Conservation (phyloP, 768 basidiomycete species). For the Astraeus odoratus region DNA sequence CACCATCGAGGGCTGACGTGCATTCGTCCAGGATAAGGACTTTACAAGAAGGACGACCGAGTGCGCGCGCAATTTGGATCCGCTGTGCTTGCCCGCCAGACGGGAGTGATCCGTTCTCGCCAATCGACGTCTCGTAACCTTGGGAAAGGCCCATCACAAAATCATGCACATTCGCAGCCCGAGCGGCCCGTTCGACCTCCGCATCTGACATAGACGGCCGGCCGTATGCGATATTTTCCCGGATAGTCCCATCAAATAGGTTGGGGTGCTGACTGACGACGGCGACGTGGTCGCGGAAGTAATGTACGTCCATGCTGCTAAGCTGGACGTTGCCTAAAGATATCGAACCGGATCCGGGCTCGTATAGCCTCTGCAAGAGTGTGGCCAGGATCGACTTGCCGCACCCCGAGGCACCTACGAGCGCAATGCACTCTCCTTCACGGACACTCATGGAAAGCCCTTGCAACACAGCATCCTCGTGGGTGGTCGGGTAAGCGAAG, state of each 20-base stretch:
- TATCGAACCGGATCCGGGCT: slow-evolving; percentile 62
- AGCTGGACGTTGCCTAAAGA: slow-evolving; percentile 50
- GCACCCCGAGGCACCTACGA: slow-evolving; percentile 90
- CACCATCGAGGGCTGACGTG: slow-evolving; percentile 87
- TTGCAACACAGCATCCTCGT: slow-evolving; percentile 64
- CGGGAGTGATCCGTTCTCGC: slow-evolving; percentile 86
- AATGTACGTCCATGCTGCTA: slow-evolving; percentile 52
- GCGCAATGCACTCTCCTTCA: slow-evolving; percentile 80
- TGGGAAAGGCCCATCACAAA: slow-evolving; percentile 74
- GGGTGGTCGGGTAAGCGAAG: slow-evolving; percentile 81
- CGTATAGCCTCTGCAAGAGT: slow-evolving; percentile 84
- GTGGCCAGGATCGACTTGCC: slow-evolving; percentile 91
- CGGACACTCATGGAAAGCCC: slow-evolving; percentile 58
- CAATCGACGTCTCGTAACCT: slow-evolving; percentile 82
- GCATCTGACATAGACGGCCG: slow-evolving; percentile 43
- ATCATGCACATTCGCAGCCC: slow-evolving; percentile 76
- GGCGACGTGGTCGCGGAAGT: slow-evolving; percentile 78
- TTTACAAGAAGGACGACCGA: slow-evolving; percentile 61
- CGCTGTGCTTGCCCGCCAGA: slow-evolving; percentile 96
- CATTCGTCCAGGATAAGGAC: slow-evolving; percentile 85
- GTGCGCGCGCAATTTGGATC: slow-evolving; percentile 83
- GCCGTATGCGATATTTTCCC: slow-evolving; percentile 82
- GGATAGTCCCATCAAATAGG: slow-evolving; percentile 82
- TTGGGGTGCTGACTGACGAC: slow-evolving; percentile 86
- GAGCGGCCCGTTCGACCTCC: slow-evolving; percentile 66